A percentile compares a stretch with the other conserved stretches of the same genome.
Evolutionary conservation across 2,329 filamentous ascomycete genomes (phyloP).

Genomic region (Ceratocystis lukuohia): DNA sequence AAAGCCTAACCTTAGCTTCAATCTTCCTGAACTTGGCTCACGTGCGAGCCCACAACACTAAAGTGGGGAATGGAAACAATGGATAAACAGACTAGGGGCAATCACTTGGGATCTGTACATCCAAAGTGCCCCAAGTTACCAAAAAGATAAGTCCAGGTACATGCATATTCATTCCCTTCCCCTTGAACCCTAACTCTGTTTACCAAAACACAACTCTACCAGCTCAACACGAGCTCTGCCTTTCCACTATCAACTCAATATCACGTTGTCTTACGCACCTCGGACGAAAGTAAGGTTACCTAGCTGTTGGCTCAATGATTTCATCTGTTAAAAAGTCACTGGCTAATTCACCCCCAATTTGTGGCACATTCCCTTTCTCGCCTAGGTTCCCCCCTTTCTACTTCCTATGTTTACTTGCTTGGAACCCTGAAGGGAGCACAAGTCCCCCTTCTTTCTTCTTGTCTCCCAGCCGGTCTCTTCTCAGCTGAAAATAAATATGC

Average conservation of each 20-base stretch:
- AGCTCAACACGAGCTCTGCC: no score
- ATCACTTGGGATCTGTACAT: not conserved
- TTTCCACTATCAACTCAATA: not conserved
- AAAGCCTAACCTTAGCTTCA: not conserved
- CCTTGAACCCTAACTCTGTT: not conserved
- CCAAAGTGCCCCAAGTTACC: not conserved
- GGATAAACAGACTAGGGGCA: not conserved
- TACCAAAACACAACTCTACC: not conserved
- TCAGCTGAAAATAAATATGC: constrained; percentile 3
- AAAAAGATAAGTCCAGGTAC: not conserved
- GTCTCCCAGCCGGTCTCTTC: not conserved
- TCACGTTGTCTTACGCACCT: not conserved
- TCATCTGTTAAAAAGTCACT: not conserved
- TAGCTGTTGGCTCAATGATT: not conserved
- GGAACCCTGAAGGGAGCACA: constrained; percentile 6
- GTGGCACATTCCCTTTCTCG: constrained; percentile 2
- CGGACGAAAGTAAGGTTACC: not conserved
- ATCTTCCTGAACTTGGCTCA: not conserved
- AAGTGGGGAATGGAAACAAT: not conserved
- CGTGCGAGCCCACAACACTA: not conserved
- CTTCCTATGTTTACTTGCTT: not conserved
- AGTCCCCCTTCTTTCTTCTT: not conserved
- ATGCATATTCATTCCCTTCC: not conserved
- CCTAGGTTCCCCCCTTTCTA: not conserved
- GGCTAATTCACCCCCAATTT: not conserved